phyloP scores from a whole-genome alignment of 192 early-diverging fungal genomes.

The Phlyctochytrium planicorne region DNA sequence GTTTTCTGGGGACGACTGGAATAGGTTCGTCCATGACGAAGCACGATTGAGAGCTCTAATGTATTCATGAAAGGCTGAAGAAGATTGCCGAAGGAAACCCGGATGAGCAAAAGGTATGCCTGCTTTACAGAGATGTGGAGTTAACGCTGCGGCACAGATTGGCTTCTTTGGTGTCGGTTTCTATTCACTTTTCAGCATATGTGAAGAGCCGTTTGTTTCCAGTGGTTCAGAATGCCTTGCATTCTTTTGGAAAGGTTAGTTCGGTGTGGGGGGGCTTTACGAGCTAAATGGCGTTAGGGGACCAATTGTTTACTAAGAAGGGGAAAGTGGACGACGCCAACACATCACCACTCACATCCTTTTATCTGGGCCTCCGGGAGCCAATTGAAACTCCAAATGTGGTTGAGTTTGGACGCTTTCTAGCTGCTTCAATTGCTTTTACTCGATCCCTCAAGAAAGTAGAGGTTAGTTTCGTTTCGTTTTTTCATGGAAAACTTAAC shows the following conservation, averaged over 20 bases:
- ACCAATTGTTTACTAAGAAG: slow-evolving; percentile 81
- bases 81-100: slow-evolving; percentile 93
- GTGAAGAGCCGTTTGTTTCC: slow-evolving; percentile 84
- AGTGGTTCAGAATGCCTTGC: slow-evolving; percentile 78
- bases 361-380: slow-evolving; percentile 75
- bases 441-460: slow-evolving; percentile 71
- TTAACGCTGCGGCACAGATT: too few relatives aligned
- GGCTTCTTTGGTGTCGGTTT: slow-evolving; percentile 82
- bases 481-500: background rate
- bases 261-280: background rate
- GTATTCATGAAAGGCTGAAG: too few relatives aligned
- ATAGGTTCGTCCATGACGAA: slow-evolving; percentile 38
- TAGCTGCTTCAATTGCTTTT: slow-evolving; percentile 74
- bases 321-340: slow-evolving; percentile 49
- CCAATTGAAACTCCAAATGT: slow-evolving; percentile 68
- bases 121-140: too few relatives aligned
- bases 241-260: slow-evolving; percentile 70
- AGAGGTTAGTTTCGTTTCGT: slow-evolving; percentile 1
- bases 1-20: slow-evolving; percentile 82
- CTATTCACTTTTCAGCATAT: slow-evolving; percentile 85
- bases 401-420: slow-evolving; percentile 62
- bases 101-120: slow-evolving; percentile 74
- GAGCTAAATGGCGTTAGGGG: slow-evolving; percentile 40
- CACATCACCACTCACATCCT: slow-evolving; percentile 64
- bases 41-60: too few relatives aligned